Conservation (phyloP, 805 yeast genomes). For the Cyberlindnera amylophila region DNA sequence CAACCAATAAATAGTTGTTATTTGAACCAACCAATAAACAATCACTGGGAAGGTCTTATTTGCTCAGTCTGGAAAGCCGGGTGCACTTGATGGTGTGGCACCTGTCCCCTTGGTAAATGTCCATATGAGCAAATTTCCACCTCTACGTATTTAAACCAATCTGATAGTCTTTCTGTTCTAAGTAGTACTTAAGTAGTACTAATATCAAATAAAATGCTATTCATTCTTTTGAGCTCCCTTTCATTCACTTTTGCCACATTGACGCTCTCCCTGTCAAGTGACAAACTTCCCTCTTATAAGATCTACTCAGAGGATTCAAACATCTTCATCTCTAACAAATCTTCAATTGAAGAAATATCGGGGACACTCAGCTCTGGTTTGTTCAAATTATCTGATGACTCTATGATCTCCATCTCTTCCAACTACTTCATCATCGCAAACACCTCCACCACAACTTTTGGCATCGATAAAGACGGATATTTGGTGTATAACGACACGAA, state of each 20-base stretch:
- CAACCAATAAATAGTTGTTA: too few relatives aligned
- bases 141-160: too few relatives aligned
- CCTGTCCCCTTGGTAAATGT: neutral
- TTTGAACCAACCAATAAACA: too few relatives aligned
- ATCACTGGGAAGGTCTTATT: too few relatives aligned
- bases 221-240: neutral
- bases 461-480: slow-evolving; percentile 11
- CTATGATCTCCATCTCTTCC: slow-evolving; percentile 7
- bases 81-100: neutral
- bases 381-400: neutral
- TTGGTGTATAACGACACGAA: slow-evolving; percentile 7
- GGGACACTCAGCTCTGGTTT: slow-evolving; percentile 9
- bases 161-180: too few relatives aligned
- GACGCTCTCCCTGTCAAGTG: neutral
- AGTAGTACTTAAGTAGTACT: too few relatives aligned
- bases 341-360: neutral
- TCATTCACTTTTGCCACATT: slow-evolving; percentile 6
- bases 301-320: slow-evolving; percentile 2
- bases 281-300: neutral
- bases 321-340: slow-evolving; percentile 7
- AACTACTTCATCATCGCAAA: slow-evolving; percentile 11
- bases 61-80: too few relatives aligned
- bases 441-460: slow-evolving; percentile 9
- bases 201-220: neutral
- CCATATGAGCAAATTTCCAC: neutral